Percentiles rank a stretch among this genome's conserved stretches.
These are phyloP conservation scores for Rhizophagus prolifer DNA, from an alignment of 192 early-diverging fungal genomes.

Conservation along the genomic window DNA sequence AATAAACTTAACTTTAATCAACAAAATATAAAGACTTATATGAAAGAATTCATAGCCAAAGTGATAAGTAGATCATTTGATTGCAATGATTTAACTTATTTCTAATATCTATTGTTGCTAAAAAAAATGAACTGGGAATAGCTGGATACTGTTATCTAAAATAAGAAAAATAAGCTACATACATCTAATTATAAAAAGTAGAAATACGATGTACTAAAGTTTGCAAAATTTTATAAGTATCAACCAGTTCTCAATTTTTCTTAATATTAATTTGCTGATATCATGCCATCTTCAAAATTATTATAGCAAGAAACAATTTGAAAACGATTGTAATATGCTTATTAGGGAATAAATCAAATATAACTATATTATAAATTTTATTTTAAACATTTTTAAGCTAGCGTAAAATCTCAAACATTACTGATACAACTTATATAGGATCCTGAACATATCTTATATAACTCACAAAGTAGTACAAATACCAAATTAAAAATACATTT, in stretches of 20 bases:
- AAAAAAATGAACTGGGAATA: background rate
- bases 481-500: too few species aligned
- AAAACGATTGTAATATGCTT: background rate
- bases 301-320: background rate
- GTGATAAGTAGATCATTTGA: background rate
- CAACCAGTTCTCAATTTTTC: background rate
- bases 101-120: slow-evolving; percentile 9
- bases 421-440: too few species aligned
- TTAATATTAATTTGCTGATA: background rate
- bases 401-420: too few species aligned
- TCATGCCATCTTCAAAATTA: background rate
- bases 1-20: background rate
- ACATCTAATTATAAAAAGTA: background rate
- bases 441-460: too few species aligned
- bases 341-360: background rate
- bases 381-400: background rate
- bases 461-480: too few species aligned
- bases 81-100: background rate
- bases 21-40: background rate
- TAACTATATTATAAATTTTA: background rate
- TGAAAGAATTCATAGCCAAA: background rate
- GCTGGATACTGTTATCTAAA: background rate
- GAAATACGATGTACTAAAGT: background rate
- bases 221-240: background rate
- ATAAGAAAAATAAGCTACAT: background rate